A percentile compares a stretch with the other conserved stretches of the same genome.
phyloP scores from a whole-genome alignment of 768 basidiomycete genomes.

The Russula sp. region DNA sequence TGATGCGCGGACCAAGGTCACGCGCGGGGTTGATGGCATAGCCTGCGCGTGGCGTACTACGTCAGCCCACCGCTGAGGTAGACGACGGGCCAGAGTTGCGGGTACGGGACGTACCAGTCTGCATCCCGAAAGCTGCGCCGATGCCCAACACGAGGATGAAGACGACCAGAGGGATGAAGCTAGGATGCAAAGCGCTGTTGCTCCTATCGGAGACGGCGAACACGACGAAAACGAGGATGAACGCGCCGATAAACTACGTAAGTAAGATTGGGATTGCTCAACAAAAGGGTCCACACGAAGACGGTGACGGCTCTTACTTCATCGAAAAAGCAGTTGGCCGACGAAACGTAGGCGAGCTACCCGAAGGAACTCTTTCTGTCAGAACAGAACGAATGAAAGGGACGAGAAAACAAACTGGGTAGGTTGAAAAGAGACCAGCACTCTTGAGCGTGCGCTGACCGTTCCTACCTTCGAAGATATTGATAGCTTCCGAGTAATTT shows the following conservation, averaged over 20 bases:
- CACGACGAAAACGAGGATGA: slow-evolving; percentile 50
- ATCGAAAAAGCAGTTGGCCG: slow-evolving; percentile 41
- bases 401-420: slow-evolving; percentile 40
- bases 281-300: neutral
- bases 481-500: slow-evolving; percentile 61
- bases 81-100: neutral
- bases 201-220: slow-evolving; percentile 49
- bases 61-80: neutral
- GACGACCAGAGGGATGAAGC: slow-evolving; percentile 49
- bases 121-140: slow-evolving; percentile 51
- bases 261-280: neutral
- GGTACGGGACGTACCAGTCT: slow-evolving; percentile 35
- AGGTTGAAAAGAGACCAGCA: slow-evolving; percentile 55
- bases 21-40: slow-evolving; percentile 66
- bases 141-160: slow-evolving; percentile 54
- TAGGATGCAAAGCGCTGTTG: slow-evolving; percentile 43
- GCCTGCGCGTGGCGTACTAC: slow-evolving; percentile 30
- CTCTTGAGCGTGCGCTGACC: slow-evolving; percentile 51
- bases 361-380: neutral
- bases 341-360: slow-evolving; percentile 38
- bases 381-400: neutral
- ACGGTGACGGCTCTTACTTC: slow-evolving; percentile 31
- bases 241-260: slow-evolving; percentile 48
- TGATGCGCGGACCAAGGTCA: slow-evolving; percentile 61
- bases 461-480: slow-evolving; percentile 53